Evolutionary conservation across 2,329 filamentous ascomycete species (phyloP).

Genomic region (Alternaria tenuissima): DNA sequence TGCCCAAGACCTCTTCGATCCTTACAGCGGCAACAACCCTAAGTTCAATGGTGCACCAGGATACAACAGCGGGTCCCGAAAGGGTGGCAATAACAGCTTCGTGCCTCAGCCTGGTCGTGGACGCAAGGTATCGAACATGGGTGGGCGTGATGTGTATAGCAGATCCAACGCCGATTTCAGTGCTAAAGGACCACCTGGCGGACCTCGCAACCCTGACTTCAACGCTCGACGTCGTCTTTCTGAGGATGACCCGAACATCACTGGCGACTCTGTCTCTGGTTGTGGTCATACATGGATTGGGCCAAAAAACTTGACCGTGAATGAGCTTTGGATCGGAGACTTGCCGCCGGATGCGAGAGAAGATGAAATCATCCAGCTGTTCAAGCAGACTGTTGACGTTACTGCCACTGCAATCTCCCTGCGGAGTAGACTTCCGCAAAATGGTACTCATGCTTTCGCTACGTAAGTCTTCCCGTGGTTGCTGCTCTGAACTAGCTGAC

Average conservation of each 20-base stretch:
- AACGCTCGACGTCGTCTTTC: not conserved
- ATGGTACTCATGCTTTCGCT: constrained; percentile 28
- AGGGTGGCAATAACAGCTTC: constrained; percentile 19
- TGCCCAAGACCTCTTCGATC: constrained; percentile 22
- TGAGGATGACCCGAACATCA: constrained; percentile 29
- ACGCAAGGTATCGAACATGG: constrained; percentile 33
- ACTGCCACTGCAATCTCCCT: constrained; percentile 15
- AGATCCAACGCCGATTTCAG: constrained; percentile 19
- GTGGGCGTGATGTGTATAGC: constrained; percentile 19
- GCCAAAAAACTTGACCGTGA: constrained; percentile 37
- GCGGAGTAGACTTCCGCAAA: constrained; percentile 3
- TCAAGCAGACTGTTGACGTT: constrained; percentile 23
- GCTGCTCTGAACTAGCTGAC: constrained; percentile 13
- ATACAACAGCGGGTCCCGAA: constrained; percentile 21
- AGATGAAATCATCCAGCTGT: constrained; percentile 27
- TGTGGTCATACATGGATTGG: constrained; percentile 44
- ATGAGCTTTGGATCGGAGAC: constrained; percentile 36
- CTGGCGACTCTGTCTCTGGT: constrained; percentile 29
- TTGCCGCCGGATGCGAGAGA: constrained; percentile 26
- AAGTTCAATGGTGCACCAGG: constrained; percentile 27
- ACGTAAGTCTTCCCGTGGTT: constrained; percentile 19
- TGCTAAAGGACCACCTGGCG: constrained; percentile 7
- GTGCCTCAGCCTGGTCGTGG: constrained; percentile 21
- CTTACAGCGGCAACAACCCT: constrained; percentile 16
- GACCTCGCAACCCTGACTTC: constrained; percentile 5